Conservation (phyloP, 768 basidiomycete genomes). For the Pleurotus ostreatus region DNA sequence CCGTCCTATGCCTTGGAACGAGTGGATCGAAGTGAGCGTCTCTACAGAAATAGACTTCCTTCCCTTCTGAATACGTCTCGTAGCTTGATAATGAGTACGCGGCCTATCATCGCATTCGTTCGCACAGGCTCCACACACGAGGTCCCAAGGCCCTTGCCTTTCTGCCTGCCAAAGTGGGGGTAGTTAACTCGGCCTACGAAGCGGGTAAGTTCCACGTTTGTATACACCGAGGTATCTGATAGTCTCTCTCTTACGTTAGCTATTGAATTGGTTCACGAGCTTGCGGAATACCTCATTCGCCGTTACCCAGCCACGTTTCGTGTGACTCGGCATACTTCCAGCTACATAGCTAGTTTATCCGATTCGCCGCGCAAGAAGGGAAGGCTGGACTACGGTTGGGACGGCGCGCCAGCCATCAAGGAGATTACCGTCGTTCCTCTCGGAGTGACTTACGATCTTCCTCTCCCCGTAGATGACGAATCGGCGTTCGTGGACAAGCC, state of each 20-base stretch:
- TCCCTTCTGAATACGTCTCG: background rate
- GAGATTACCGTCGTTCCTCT: conserved; percentile 48
- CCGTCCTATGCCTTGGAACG: conserved; percentile 60
- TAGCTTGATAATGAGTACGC: conserved; percentile 58
- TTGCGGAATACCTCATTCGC: conserved; percentile 60
- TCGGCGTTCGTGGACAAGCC: conserved; percentile 16
- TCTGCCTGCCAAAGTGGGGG: conserved; percentile 40
- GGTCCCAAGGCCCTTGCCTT: conserved; percentile 45
- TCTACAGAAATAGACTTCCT: background rate
- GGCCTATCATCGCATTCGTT: conserved; percentile 52
- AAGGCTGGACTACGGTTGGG: conserved; percentile 32
- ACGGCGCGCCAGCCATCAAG: conserved; percentile 44
- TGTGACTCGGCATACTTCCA: conserved; percentile 38
- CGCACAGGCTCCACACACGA: conserved; percentile 49
- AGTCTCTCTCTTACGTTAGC: conserved; percentile 29
- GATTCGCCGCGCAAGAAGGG: background rate
- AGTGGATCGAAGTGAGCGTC: conserved; percentile 65
- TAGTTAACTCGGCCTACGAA: conserved; percentile 31
- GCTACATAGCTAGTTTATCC: conserved; percentile 2
- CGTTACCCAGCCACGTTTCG: conserved; percentile 58
- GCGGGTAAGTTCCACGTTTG: conserved; percentile 27
- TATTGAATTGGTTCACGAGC: conserved; percentile 62
- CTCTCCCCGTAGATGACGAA: conserved; percentile 28
- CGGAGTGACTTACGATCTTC: conserved; percentile 46
- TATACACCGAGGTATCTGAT: background rate